These are phyloP conservation scores for Termitomyces sp. DNA, from an alignment of 768 basidiomycete genomes.

Conservation along the genomic window DNA sequence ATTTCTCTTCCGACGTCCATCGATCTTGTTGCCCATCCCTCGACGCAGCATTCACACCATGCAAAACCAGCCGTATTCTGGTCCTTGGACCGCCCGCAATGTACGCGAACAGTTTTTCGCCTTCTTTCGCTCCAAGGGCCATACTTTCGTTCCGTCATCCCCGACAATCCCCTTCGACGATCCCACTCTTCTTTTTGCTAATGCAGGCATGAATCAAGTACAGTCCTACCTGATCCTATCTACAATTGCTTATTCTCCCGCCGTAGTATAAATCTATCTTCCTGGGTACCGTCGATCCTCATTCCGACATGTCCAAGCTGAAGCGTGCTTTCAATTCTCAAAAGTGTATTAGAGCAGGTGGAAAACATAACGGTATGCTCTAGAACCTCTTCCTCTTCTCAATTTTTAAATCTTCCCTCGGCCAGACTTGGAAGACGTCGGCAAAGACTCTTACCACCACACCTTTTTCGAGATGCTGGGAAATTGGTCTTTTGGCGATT, in stretches of 20 bases:
- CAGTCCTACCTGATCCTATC: constrained; percentile 11
- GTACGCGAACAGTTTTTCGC: constrained; percentile 90
- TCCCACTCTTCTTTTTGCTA: constrained; percentile 95
- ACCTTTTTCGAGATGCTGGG: constrained; percentile 99
- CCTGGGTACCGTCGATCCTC: constrained; percentile 95
- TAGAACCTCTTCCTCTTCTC: neutral
- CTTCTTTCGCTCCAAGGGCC: constrained; percentile 76
- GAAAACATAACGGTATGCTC: constrained; percentile 89
- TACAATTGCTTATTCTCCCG: neutral
- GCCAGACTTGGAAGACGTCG: constrained; percentile 95
- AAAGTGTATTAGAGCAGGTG: constrained; percentile 98
- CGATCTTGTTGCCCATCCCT: constrained; percentile 19
- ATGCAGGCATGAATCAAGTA: constrained; percentile 97
- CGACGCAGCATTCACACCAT: constrained; percentile 27
- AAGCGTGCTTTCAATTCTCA: constrained; percentile 95
- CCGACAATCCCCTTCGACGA: constrained; percentile 96
- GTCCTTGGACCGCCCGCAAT: constrained; percentile 74
- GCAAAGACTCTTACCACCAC: constrained; percentile 97
- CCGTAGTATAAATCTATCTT: constrained; percentile 92
- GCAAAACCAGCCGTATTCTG: constrained; percentile 33
- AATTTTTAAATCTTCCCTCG: neutral
- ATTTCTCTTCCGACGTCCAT: constrained; percentile 24
- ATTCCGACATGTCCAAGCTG: constrained; percentile 86
- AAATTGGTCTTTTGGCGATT: constrained; percentile 99
- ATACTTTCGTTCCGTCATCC: constrained; percentile 89